These are phyloP conservation scores for Nepenthes gracilis DNA, from an alignment of 148 eudicot genomes.

Conservation along the genomic window DNA sequence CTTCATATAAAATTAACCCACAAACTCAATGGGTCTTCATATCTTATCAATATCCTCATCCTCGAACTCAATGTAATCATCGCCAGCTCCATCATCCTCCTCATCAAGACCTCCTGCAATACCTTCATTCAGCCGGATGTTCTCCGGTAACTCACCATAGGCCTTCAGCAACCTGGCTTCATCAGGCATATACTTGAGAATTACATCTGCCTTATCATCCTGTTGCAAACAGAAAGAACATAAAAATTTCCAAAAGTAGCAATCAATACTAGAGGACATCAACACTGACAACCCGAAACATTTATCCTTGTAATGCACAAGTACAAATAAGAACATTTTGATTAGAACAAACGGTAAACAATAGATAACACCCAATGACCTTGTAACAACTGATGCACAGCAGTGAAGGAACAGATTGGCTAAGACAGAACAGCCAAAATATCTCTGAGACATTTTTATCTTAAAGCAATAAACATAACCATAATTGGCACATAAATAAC, in stretches of 20 bases:
- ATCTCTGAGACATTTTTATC: too few species aligned
- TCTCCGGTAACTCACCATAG: conserved; percentile 78
- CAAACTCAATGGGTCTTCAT: background rate
- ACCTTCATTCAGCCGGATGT: conserved; percentile 67
- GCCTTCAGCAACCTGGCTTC: conserved; percentile 83
- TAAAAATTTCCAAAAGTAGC: background rate
- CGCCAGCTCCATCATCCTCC: conserved; percentile 51
- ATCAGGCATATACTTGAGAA: conserved; percentile 58
- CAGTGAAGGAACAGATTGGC: too few species aligned
- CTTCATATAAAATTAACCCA: too few species aligned
- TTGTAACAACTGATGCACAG: background rate
- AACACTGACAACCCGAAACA: background rate
- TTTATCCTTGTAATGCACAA: too few species aligned
- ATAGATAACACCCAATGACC: background rate
- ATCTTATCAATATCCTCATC: conserved; percentile 95
- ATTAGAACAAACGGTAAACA: background rate
- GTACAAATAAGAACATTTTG: too few species aligned
- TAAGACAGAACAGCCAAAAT: too few species aligned
- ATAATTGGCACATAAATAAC: too few species aligned
- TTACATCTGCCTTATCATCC: conserved; percentile 56
- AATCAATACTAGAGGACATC: background rate
- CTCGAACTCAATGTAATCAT: conserved; percentile 80
- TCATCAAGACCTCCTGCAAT: conserved; percentile 55
- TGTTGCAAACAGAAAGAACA: conserved; percentile 5
- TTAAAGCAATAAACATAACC: too few species aligned